A percentile compares a stretch with the other conserved stretches of the same genome.
These are phyloP conservation scores for Sphaerulina musiva DNA, from an alignment of 2,329 filamentous ascomycete species.

Conservation along the genomic window DNA sequence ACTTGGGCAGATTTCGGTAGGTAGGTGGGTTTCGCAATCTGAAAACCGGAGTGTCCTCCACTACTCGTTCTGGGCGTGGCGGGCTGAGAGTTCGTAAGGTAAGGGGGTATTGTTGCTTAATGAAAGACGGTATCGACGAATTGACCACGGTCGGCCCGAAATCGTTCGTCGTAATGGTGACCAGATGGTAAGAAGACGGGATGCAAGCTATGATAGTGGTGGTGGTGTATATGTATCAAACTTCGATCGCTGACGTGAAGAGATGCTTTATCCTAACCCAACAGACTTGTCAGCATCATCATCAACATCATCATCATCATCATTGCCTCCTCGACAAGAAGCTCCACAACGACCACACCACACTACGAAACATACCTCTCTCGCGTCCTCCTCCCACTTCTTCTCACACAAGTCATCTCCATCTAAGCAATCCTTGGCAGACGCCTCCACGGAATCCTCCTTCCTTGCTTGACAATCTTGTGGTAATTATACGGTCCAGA, in stretches of 20 bases:
- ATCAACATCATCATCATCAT: too few relatives aligned
- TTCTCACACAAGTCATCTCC: slow-evolving; percentile 6
- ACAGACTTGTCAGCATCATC: too few relatives aligned
- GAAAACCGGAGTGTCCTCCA: slow-evolving; percentile 3
- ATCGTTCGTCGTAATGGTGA: not conserved
- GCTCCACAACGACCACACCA: too few relatives aligned
- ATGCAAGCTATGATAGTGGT: not conserved
- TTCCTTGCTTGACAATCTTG: slow-evolving; percentile 24
- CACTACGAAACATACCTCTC: slow-evolving; percentile 7
- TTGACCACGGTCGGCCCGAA: too few relatives aligned
- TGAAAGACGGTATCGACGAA: not conserved
- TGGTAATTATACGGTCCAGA: slow-evolving; percentile 33
- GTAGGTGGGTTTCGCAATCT: not conserved
- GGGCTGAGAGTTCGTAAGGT: not conserved
- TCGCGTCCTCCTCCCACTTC: too few relatives aligned
- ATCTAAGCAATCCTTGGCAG: slow-evolving; percentile 27
- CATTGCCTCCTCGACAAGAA: too few relatives aligned
- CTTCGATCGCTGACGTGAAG: too few relatives aligned
- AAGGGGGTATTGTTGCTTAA: not conserved
- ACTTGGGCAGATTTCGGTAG: slow-evolving; percentile 2
- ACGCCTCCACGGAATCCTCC: slow-evolving; percentile 30
- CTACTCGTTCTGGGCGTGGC: not conserved
- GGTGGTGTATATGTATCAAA: too few relatives aligned
- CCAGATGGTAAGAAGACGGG: not conserved
- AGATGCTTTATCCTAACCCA: too few relatives aligned